Base-by-base conservation (phyloP, 495 filamentous ascomycete species). In the Penicillium turbatum region DNA sequence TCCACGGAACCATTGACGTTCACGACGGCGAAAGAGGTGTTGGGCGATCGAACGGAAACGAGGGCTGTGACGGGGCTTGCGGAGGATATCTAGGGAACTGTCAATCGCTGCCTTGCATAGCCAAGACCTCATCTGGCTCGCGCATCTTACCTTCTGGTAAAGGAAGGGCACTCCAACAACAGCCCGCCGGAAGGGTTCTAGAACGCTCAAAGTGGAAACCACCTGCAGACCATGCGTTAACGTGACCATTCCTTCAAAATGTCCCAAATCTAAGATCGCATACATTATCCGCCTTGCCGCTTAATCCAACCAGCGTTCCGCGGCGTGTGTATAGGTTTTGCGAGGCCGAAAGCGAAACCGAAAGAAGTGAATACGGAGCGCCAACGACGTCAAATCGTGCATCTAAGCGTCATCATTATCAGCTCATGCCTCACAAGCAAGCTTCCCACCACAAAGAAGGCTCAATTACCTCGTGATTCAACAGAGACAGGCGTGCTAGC, bases 1-100 rank as follows among this genome's bases (percentile, higher is more conserved):
- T 98, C 93, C 53, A 87, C 81, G n/a, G 90, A 89, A 27, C 93
- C 93, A 77, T 98, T 89, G 32, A 98, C 82, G 61, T 92, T 83
- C 15, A 98, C 77, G 15, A 95, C 83, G 16, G 84, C 83, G 60
- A 98, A 91, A 8, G 90, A 92, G 0, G 91, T 90, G 42, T 82
- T 79, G 6, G 87, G 83, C 2, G 89, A 88, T 67, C 89, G 93
- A 29, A 92, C 89, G 19, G 89, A 87, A 48, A 98, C 85, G 52
- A 97, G 74, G 30, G 89, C 88, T 6, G 86, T 92, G 54, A 96
- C 82, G 2, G 92, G 91, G 38, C 79, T 88, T 2, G 91, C 88
- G 1, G 92, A 93, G 48, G 87, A 83, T 51, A 96, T 82, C 78
- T 88, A 48, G 16, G 61, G 0, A 10, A 6, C 8, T 34, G 41